Base-by-base conservation (phyloP, 2,329 filamentous ascomycete genomes). In the Alternaria solani region DNA sequence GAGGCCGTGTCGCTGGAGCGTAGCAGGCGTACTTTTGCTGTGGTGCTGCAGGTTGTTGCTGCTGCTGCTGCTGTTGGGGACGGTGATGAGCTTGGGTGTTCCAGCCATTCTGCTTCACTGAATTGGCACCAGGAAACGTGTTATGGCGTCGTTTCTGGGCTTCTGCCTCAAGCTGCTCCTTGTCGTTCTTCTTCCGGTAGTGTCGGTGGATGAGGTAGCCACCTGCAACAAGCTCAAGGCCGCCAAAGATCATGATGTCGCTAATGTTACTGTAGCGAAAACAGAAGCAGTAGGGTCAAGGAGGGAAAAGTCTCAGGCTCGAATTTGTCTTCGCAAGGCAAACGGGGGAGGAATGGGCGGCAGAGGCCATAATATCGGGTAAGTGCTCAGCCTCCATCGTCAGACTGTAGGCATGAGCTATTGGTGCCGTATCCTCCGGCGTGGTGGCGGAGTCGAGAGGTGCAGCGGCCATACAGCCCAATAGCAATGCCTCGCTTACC, bases 171-270 rank as follows among this genome's bases (percentile, higher is more conserved):
- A 71, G 61, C 49, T 61, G 65, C 58, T 68, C 69, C 64, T 74
- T 73, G 61, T 75, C 68, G 44, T 73, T 70, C 61, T 77, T 77
- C 55, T 76, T 74, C 57, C 75, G 75, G 55, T 76, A 69, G 51
- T 78, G 70, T 32, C 69, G 70, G 61, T 79, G 75, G 25, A 75
- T 53, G 7, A 79, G 63, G 47, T 75, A 75, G 30, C 75, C 76
- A 41, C 74, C 76, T 30, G 74, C 73, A 49, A 78, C 69, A 26
- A 79, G 55, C 55, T 79, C 76, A 1, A 79, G 70, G n/a, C 76
- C 76, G n/a, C 76, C 76, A 32, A 79, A 69, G 53, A 79, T 69
- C 76, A 79, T 79, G 65, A 61, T 72, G 69, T 70, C 61, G 65
- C 61, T 9, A 36, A 41, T 18, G 20, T 38, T 34, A 25, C 7